Evolutionary conservation across 2,329 filamentous ascomycete species (phyloP), one percentile per base, ranked within the genome.

Genomic region (Venturia pyrina): DNA sequence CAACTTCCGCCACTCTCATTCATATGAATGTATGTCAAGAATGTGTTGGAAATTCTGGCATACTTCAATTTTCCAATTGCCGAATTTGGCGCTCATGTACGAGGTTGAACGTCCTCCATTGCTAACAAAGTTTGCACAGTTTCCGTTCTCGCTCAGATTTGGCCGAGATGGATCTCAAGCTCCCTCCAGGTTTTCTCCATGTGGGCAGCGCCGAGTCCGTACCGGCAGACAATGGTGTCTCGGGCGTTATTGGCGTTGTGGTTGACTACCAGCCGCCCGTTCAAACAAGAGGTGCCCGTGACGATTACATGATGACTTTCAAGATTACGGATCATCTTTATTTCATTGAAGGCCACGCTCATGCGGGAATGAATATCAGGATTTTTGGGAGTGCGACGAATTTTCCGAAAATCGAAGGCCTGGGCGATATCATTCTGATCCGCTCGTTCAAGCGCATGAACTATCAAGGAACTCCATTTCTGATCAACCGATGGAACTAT

Each of bases 171-270:
- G 53, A 59, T n/a, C 67, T 66, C 19, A 44, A 68, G 5, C 70
- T 78, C 19, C 81, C 81, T 3, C 66, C 73, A 1, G 75, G 75
- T 46, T 84, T 85, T 69, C 72, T 76, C 5, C 74, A 77, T 53
- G 75, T 85, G 74, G 81, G 69, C 71, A 76, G 68, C 73, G 86
- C 67, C 75, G 82, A 63, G 75, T 74, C 24, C 72, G 74, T 32
- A 65, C 75, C 59, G 17, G 43, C 59, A 24, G 43, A 48, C 46
- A 19, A 24, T 5, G 60, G 69, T 34, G 72, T 37, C 6, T 78
- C 87, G 68, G 88, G 80, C 75, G 77, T 95, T 50, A 82, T 91
- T 63, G 92, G 91, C 1, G 75, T 93, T 5, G 83, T 93, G 3
- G 84, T 85, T 63, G 89, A 93, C 70, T 82, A 81, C 62, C 81